phyloP scores from a whole-genome alignment of 2,329 filamentous ascomycete species.

The Alternaria conjuncta region DNA sequence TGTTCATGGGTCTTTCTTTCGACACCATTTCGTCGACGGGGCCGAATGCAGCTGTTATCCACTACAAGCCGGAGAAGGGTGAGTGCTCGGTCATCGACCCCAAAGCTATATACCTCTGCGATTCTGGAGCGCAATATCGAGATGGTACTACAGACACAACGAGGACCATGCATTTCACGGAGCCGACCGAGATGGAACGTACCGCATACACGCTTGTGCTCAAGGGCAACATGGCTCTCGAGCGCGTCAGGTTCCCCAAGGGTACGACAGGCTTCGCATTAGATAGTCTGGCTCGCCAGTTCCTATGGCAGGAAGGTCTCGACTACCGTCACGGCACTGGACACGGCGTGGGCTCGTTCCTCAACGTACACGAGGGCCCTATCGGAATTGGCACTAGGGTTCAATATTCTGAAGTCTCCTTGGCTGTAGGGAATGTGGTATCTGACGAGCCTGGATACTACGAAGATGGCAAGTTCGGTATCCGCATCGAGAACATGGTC shows the following conservation, averaged over 20 bases:
- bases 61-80: constrained; percentile 86
- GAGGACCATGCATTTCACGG: constrained; percentile 88
- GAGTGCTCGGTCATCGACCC: constrained; percentile 85
- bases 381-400: constrained; percentile 94
- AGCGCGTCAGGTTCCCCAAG: constrained; percentile 88
- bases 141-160: constrained; percentile 98
- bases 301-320: constrained; percentile 89
- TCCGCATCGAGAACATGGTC: constrained; percentile 95
- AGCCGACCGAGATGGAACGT: constrained; percentile 80
- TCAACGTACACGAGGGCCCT: constrained; percentile 97
- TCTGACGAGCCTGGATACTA: constrained; percentile 98
- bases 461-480: constrained; percentile 92
- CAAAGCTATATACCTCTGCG: constrained; percentile 87
- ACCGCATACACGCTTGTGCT: constrained; percentile 93
- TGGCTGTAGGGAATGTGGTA: constrained; percentile 91
- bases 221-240: constrained; percentile 91
- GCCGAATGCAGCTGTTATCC: constrained; percentile 90
- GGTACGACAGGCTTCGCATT: constrained; percentile 93
- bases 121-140: constrained; percentile 94
- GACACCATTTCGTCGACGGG: constrained; percentile 96
- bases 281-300: constrained; percentile 86
- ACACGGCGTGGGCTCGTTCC: constrained; percentile 90
- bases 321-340: constrained; percentile 97
- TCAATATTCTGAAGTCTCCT: constrained; percentile 87
- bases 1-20: constrained; percentile 91